Base-by-base conservation (phyloP, 106 monocot genomes). In the Cymbidium sinense region DNA sequence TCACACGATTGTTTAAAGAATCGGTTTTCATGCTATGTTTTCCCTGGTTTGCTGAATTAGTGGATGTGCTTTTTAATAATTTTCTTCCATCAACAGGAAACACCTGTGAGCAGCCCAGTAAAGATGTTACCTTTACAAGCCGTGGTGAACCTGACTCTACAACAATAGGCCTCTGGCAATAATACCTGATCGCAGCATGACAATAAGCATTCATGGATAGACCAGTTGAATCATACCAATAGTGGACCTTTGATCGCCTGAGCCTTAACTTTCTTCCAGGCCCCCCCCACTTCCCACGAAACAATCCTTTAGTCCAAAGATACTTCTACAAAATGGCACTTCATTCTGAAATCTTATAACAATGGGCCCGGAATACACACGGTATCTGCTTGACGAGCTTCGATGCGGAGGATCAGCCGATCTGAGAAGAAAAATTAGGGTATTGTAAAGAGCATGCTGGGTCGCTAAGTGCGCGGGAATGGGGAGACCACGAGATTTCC, bases 91-190 rank as follows among this genome's bases (percentile, higher is more conserved):
- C 77, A 33, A 77, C 65, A 28, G 37, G 67, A 52, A 81, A 74
- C 36, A 55, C 34, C 7, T 15, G 58, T 65, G 61, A 39, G 44
- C 31, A 70, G 70, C 23, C 50, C 7, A 34, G 34, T 37, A 64
- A 71, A 33, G 77, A 29, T 27, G 28, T 69, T 55, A 34, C 64
- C 31, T 65, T 54, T n/a, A 31, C 29, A 72, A 31, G 13, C 17
- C 64, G 47, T 4, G 74, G 23, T 47, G 62, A 43, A 43, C 39
- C 67, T 50, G 77, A 65, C 37, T 69, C 76, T 27, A 34, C 37
- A 30, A 78, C 55, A 43, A 34, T 73, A 51, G 84, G 33, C 64
- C 77, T 52, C 47, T 79, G 73, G 15, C 70, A 77, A 41, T 74
- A 82, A 74, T 43, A 25, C 28, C 23, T 64, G 9, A 64, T 25